phyloP scores from a whole-genome alignment of 768 basidiomycete genomes.

The Sporobolomyces phaffii region DNA sequence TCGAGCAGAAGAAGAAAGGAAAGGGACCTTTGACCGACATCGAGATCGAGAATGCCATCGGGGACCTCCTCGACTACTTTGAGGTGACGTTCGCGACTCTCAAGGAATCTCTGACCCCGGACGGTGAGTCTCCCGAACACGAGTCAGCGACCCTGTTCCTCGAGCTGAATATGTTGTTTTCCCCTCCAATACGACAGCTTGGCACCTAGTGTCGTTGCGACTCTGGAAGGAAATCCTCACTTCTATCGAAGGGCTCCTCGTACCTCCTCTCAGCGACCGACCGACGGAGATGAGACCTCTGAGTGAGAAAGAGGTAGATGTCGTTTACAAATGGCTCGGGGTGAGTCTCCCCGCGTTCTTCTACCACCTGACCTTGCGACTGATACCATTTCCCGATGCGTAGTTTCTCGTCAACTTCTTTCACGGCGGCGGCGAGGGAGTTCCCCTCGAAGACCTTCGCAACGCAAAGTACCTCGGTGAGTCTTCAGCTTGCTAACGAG shows the following conservation, averaged over 20 bases:
- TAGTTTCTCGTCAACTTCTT: conserved; percentile 94
- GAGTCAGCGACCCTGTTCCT: too few relatives aligned
- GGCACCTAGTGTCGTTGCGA: conserved; percentile 76
- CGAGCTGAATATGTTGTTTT: too few relatives aligned
- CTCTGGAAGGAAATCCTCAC: conserved; percentile 93
- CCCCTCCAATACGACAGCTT: too few relatives aligned
- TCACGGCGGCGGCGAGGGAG: conserved; percentile 84
- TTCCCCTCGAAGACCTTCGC: conserved; percentile 76
- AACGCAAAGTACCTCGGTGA: conserved; percentile 87
- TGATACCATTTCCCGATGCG: too few relatives aligned
- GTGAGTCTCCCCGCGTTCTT: conserved; percentile 51
- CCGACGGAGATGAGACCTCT: conserved; percentile 85
- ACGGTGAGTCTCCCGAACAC: conserved; percentile 55
- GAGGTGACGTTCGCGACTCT: conserved; percentile 86
- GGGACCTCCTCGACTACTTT: conserved; percentile 90
- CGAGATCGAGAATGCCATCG: conserved; percentile 87
- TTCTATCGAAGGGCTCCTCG: conserved; percentile 77
- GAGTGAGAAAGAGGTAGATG: conserved; percentile 91
- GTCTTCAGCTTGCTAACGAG: background rate
- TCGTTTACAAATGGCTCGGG: conserved; percentile 98
- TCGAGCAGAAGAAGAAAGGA: conserved; percentile 45
- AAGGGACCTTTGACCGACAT: conserved; percentile 63
- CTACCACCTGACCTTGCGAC: background rate
- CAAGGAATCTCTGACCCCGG: conserved; percentile 76
- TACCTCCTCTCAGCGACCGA: conserved; percentile 80